phyloP scores from a whole-genome alignment of 495 filamentous ascomycete species.

The Halenospora varia region DNA sequence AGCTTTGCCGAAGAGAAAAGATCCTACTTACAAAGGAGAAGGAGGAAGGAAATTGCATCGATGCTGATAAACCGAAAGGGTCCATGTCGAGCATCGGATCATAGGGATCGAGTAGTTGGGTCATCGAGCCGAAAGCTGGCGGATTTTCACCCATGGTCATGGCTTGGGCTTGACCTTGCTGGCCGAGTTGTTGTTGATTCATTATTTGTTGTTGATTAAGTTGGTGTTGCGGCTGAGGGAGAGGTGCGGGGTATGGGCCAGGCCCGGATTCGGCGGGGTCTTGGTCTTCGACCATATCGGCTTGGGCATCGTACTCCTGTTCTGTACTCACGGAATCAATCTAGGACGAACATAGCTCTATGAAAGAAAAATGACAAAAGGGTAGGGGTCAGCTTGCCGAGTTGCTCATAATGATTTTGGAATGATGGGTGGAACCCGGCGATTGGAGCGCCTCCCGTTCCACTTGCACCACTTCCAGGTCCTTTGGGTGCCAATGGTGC shows the following conservation, averaged over 20 bases:
- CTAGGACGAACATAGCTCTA: conserved; percentile 80
- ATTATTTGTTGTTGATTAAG: conserved; percentile 13
- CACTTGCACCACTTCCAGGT: conserved; percentile 29
- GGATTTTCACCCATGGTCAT: conserved; percentile 19
- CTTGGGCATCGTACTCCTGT: conserved; percentile 97
- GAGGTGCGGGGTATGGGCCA: conserved; percentile 60
- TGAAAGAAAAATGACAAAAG: conserved; percentile 41
- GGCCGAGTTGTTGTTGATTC: conserved; percentile 17
- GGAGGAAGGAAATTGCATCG: conserved; percentile 90
- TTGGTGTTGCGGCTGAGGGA: conserved; percentile 36
- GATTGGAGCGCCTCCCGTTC: conserved; percentile 30
- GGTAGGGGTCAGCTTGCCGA: conserved; percentile 81
- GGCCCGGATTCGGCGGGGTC: conserved; percentile 66
- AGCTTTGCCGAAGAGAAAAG: background rate
- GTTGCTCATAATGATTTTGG: conserved; percentile 92
- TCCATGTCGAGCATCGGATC: conserved; percentile 83
- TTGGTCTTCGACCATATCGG: conserved; percentile 86
- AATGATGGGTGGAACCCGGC: conserved; percentile 69
- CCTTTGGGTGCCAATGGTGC: conserved; percentile 28
- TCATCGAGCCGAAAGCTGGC: conserved; percentile 41
- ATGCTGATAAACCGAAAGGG: conserved; percentile 84
- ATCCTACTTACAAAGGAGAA: conserved; percentile 60
- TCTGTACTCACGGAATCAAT: conserved; percentile 80
- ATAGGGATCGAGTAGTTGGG: conserved; percentile 66
- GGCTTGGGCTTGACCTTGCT: conserved; percentile 12